Base-by-base conservation (phyloP, 163 green algal species). In the Volvox carteri region DNA sequence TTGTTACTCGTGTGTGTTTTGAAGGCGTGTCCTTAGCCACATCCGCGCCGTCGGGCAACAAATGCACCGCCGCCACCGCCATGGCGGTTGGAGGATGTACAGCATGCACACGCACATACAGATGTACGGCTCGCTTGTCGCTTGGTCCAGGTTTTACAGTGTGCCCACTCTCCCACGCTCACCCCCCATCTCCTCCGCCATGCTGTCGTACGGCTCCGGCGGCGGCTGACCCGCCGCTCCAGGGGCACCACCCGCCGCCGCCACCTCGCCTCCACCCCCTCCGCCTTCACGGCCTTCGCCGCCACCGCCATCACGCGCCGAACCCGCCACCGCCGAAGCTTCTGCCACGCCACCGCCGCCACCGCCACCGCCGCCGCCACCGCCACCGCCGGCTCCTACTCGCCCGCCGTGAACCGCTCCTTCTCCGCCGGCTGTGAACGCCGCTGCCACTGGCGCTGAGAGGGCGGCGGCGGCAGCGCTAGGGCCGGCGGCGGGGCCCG, bases 171-270 rank as follows among this genome's bases (percentile, higher is more conserved):
- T n/a, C n/a, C n/a, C n/a, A n/a, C n/a, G n/a, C n/a, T 65, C 54
- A 23, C 54, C 77, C 56, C 77, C 77, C 18, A 67, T 4, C 21
- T 72, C 77, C 25, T 85, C 52, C 4, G 52, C 35, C 19, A 21
- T 39, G 8, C 52, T 74, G 54, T 85, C 77, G n/a, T 62, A n/a
- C 0, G 77, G 33, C 77, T 85, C 16, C 52, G 54, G 77, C 23
- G 77, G 77, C 77, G 77, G 50, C 33, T 41, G 54, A 0, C 52
- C 50, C 33, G 30, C 28, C 73, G 35, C 70, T 5, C 70, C 67
- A 52, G 5, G 21, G n/a, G n/a, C n/a, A n/a, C 6, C 62, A 33
- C 62, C 62, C 16, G n/a, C 4, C 30, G 30, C 62, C n/a, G 62
- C 62, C 28, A n/a, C 19, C n/a, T 37, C 21, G 12, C 68, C 12